Base-by-base conservation (phyloP, 345 rosid species). In the Corymbia maculata region DNA sequence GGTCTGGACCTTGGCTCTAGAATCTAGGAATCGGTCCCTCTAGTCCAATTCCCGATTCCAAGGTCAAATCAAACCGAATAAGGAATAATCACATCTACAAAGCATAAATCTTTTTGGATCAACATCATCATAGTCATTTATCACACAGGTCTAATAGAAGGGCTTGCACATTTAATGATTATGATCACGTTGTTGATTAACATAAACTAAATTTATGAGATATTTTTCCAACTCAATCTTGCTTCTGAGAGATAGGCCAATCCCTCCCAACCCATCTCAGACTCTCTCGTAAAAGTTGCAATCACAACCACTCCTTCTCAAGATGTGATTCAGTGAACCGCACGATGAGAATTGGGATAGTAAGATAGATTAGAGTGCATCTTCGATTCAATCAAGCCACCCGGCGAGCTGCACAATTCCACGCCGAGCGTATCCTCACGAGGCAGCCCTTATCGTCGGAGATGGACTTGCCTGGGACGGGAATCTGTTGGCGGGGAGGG, bases 71-170 rank as follows among this genome's bases (percentile, higher is more conserved):
- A 36, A 36, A 36, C 42, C 42, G 4, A 4, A 36, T 4, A 36
- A 36, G 42, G 3, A 36, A 36, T 4, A 36, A 36, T 36, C 42
- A 36, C 42, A 36, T 36, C 42, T 4, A 36, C 42, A 36, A 2
- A 36, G 42, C 42, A 14, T 4, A 5, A 61, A 15, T 28, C 16
- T 64, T n/a, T 7, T 9, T 64, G 3, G 17, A n/a, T n/a, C 16
- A 15, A n/a, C 8, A 13, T 64, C 42, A 0, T n/a, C 75, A 6
- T n/a, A 7, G 75, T 1, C 1, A 13, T n/a, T n/a, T n/a, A 7
- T 64, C 15, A 13, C 1, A 19, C 1, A 16, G 4, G 75, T 13
- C 42, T n/a, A 3, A 7, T 3, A 7, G 5, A 36, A 36, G 42
- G 8, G 10, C 8, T 14, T 0, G 4, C 19, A 13, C 10, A 64